Base-by-base conservation (phyloP, 2,329 filamentous ascomycete genomes). In the Grosmannia huntii region DNA sequence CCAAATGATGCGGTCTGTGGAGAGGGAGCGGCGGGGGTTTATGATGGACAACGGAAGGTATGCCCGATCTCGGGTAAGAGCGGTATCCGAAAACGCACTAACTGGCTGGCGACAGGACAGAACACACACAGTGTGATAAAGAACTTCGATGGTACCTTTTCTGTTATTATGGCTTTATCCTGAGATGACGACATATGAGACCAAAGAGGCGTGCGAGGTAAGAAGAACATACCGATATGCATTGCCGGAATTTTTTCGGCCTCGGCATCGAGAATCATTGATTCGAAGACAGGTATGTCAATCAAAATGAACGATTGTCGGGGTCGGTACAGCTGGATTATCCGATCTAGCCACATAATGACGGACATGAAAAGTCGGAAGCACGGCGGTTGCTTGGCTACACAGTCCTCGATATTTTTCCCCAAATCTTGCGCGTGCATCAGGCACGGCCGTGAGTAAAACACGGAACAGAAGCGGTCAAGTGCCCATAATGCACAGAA, bases 81-180 rank as follows among this genome's bases (percentile, higher is more conserved):
- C 71, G 71, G 12, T 74, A 67, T 4, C 64, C 4, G 65, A 64
- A 53, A 69, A 69, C 19, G 64, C 63, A 33, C 66, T 64, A 1
- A 63, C 60, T 0, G 76, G 72, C 5, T 78, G 73, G n/a, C 82
- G 75, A 55, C 80, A 84, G 0, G 82, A 84, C 2, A 85, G 70
- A 10, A 85, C 83, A 41, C 81, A 78, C 7, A 86, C 78, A 3
- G 82, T 80, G 63, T 85, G 81, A 63, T 86, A 86, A 19, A 86
- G 76, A 0, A 80, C 76, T 62, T 85, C 82, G 7, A 85, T 74
- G 0, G 82, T 84, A 9, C 76, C 81, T 82, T 10, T 58, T 71
- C 53, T 71, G 66, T 14, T 28, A 38, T 25, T 25, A n/a, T 16
- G 14, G 36, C 10, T 9, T 16, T n/a, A 44, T 25, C 14, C 54